Base-by-base conservation (phyloP, 441 rosid genomes). In the Corymbia calophylla region DNA sequence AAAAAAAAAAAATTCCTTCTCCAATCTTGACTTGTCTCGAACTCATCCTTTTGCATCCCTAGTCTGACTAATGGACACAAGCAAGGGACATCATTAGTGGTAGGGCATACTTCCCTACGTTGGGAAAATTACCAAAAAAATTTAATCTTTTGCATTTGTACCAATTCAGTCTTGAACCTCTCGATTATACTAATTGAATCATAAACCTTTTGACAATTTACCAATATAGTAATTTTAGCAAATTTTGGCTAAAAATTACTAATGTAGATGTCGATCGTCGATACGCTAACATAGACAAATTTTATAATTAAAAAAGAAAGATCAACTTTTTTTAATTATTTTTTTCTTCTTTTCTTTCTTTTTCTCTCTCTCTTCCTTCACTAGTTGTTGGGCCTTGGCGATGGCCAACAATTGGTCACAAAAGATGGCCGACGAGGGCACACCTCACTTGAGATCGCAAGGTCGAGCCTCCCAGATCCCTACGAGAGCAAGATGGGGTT, bases 201-300 rank as follows among this genome's bases (percentile, higher is more conserved):
- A 9, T 56, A 56, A 56, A 56, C 0, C 0, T 56, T 21, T 56
- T 4, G 2, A 23, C 0, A 56, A 56, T 56, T 23, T 56, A 39
- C 44, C 5, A 39, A 5, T 35, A 35, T 39, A 56, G 13, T 56
- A 10, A 56, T 56, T 56, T 56, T 0, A 23, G 0, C 0, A 1
- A 56, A 56, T 23, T 56, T 23, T 56, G 0, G 0, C 10, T 0
- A 5, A 0, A 56, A 56, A 56, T 56, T 56, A 23, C 29, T 23
- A 1, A 56, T 0, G 0, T 56, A 23, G 3, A 56, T 23, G 0
- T 0, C 2, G 0, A 58, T 2, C 14, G 23, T 58, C 3, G 0
- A n/a, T n/a, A n/a, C n/a, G 44, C 1, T 39, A 58, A 58, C 2
- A 56, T 56, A 58, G 6, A 58, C 0, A 58, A 56, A 56, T 58